phyloP scores from a whole-genome alignment of 2,329 filamentous ascomycete genomes.

The Rhinocladiella similis region DNA sequence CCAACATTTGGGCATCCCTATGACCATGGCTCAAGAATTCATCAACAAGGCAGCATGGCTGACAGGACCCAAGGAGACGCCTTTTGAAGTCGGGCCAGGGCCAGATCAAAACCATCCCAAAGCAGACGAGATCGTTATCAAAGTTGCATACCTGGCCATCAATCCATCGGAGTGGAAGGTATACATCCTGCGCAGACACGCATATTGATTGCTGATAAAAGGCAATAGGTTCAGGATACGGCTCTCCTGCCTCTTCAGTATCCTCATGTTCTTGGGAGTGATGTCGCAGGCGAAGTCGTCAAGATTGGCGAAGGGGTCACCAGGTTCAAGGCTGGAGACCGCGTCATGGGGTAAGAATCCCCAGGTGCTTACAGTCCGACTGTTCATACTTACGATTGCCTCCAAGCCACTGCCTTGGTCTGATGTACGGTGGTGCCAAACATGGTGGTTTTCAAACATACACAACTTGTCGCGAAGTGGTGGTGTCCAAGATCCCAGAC shows the following conservation, averaged over 20 bases:
- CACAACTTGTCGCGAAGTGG: slow-evolving; percentile 25
- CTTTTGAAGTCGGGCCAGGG: not conserved
- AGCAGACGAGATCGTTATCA: not conserved
- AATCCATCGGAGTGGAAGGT: not conserved
- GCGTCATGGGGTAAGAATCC: slow-evolving; percentile 31
- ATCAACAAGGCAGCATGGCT: not conserved
- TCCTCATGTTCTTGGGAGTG: slow-evolving; percentile 20
- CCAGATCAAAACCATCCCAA: not conserved
- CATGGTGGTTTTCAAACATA: slow-evolving; percentile 35
- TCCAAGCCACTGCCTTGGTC: slow-evolving; percentile 14
- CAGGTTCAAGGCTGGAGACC: slow-evolving; percentile 22
- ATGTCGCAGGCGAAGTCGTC: slow-evolving; percentile 20
- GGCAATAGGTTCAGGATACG: slow-evolving; percentile 33
- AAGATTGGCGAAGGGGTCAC: slow-evolving; percentile 15
- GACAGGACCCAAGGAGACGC: not conserved
- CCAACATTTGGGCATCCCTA: not conserved
- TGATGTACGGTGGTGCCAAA: slow-evolving; percentile 25
- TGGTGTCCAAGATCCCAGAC: slow-evolving; percentile 31
- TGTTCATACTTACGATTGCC: not conserved
- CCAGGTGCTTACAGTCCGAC: not conserved
- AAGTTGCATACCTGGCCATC: not conserved
- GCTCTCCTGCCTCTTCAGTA: slow-evolving; percentile 25
- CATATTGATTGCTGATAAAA: too few relatives aligned
- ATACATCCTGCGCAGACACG: not conserved
- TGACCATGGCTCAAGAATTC: not conserved